These are phyloP conservation scores for Scolecobasidium constrictum DNA, from an alignment of 2,329 filamentous ascomycete genomes.

Conservation along the genomic window DNA sequence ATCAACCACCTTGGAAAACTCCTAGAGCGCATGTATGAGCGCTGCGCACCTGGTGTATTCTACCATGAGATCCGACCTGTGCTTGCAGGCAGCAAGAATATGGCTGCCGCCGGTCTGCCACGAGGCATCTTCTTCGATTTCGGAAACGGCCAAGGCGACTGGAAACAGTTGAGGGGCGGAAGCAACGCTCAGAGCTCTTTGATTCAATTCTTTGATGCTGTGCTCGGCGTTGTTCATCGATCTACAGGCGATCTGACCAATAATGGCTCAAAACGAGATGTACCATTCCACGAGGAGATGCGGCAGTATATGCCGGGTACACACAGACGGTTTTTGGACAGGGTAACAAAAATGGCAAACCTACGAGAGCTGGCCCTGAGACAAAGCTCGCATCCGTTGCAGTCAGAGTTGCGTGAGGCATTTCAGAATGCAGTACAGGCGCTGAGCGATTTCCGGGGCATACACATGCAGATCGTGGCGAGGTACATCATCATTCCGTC, in stretches of 20 bases:
- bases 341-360: slow-evolving; percentile 33
- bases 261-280: slow-evolving; percentile 5
- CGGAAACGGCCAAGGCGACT: slow-evolving; percentile 35
- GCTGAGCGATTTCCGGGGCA: slow-evolving; percentile 37
- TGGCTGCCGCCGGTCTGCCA: slow-evolving; percentile 39
- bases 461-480: slow-evolving; percentile 42
- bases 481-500: slow-evolving; percentile 41
- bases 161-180: slow-evolving; percentile 41
- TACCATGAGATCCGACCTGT: slow-evolving; percentile 42
- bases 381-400: slow-evolving; percentile 15
- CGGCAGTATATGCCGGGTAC: slow-evolving; percentile 43
- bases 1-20: slow-evolving; percentile 31
- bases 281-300: slow-evolving; percentile 32
- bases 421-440: slow-evolving; percentile 36
- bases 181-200: slow-evolving; percentile 46
- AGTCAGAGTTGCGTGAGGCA: slow-evolving; percentile 26
- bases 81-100: slow-evolving; percentile 42
- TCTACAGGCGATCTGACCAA: slow-evolving; percentile 24
- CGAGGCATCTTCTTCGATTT: slow-evolving; percentile 42
- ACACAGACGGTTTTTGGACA: slow-evolving; percentile 39
- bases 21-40: slow-evolving; percentile 41
- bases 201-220: slow-evolving; percentile 43
- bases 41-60: slow-evolving; percentile 37
- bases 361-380: slow-evolving; percentile 33
- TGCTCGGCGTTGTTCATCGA: slow-evolving; percentile 38